Percentiles rank a stretch among this genome's conserved stretches.
Conservation (phyloP, 2,329 filamentous ascomycete genomes). For the Clarireedia paspali region DNA sequence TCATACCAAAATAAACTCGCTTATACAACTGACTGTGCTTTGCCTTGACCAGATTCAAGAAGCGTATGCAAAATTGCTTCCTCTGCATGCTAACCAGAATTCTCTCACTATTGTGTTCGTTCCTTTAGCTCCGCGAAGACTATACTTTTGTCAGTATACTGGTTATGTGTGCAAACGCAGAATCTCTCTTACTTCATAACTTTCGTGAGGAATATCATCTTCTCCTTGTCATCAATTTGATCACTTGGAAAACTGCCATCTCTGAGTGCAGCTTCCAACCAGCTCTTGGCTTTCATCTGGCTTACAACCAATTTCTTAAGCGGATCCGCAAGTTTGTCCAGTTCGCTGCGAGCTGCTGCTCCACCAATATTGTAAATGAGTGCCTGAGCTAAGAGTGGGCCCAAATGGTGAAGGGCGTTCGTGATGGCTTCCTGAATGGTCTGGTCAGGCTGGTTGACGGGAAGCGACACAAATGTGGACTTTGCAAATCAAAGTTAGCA, state of each 20-base stretch:
- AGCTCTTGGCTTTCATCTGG: constrained; percentile 47
- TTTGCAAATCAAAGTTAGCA: constrained; percentile 22
- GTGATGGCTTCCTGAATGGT: constrained; percentile 30
- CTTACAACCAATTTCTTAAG: constrained; percentile 59
- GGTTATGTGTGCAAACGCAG: too few relatives aligned
- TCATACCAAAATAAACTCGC: not conserved
- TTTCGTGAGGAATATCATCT: constrained; percentile 57
- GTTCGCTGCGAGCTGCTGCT: constrained; percentile 60
- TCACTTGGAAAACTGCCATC: constrained; percentile 43
- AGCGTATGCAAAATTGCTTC: constrained; percentile 51
- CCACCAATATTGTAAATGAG: constrained; percentile 61
- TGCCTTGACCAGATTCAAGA: constrained; percentile 28
- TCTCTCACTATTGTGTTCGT: constrained; percentile 63
- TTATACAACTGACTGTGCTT: too few relatives aligned
- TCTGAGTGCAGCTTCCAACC: constrained; percentile 54
- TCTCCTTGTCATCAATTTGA: constrained; percentile 53
- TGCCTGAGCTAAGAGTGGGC: constrained; percentile 50
- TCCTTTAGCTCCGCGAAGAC: constrained; percentile 53
- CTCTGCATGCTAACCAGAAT: constrained; percentile 63
- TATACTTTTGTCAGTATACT: constrained; percentile 23
- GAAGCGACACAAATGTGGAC: constrained; percentile 41
- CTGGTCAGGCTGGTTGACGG: not conserved
- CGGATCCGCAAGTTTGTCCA: constrained; percentile 63
- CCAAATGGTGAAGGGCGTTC: constrained; percentile 49
- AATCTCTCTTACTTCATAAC: constrained; percentile 45